Percentiles rank a stretch among this genome's conserved stretches.
Evolutionary conservation across 768 basidiomycete species (phyloP).

Genomic region (Auricularia heimuer): DNA sequence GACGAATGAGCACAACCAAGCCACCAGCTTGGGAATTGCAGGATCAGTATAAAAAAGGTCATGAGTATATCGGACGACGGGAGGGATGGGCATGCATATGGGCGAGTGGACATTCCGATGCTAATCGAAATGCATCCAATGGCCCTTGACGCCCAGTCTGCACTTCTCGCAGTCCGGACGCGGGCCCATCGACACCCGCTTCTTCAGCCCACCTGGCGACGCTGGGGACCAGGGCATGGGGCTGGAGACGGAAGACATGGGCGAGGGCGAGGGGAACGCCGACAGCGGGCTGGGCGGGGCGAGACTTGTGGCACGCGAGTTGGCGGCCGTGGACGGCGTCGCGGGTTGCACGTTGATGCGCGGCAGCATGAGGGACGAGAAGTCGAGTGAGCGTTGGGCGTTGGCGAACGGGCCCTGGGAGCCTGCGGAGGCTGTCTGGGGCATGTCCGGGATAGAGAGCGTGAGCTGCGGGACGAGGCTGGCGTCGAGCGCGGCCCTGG

Average conservation of each 20-base stretch:
- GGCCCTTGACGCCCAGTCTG: slow-evolving; percentile 53
- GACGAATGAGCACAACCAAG: too few species aligned
- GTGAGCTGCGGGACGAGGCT: not conserved
- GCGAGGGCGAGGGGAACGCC: not conserved
- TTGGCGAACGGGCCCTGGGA: not conserved
- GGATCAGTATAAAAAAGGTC: too few species aligned
- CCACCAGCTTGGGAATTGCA: too few species aligned
- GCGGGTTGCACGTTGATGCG: slow-evolving; percentile 1
- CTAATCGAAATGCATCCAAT: slow-evolving; percentile 58
- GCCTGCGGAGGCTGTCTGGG: not conserved
- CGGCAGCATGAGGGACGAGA: not conserved
- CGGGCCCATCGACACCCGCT: slow-evolving; percentile 57
- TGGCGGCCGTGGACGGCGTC: not conserved
- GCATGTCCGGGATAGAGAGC: not conserved
- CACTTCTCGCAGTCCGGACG: slow-evolving; percentile 61
- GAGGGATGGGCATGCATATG: too few species aligned
- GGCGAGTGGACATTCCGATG: not conserved
- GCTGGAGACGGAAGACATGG: not conserved
- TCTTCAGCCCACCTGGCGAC: slow-evolving; percentile 5
- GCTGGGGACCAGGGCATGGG: not conserved
- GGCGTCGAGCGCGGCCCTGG: not conserved
- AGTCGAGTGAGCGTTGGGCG: not conserved
- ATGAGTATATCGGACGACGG: too few species aligned
- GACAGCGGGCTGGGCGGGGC: not conserved
- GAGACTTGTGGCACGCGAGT: not conserved